These are phyloP conservation scores for Stramenopiles sp. DNA, from an alignment of 352 stramenopile genomes.

Conservation along the genomic window DNA sequence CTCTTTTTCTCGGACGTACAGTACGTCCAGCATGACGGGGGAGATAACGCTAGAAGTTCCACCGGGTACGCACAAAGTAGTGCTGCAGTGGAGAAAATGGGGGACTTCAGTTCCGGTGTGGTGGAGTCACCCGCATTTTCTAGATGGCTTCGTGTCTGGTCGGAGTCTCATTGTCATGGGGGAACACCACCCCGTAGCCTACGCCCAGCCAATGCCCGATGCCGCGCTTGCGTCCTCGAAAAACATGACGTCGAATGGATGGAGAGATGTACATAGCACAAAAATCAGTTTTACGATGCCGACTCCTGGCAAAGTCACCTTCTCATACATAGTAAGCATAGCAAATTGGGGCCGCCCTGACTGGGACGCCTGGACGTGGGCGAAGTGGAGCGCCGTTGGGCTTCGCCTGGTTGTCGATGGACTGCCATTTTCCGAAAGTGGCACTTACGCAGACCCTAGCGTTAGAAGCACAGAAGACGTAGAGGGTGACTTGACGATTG, in stretches of 20 bases:
- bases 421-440: constrained; percentile 22
- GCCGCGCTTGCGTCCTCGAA: constrained; percentile 20
- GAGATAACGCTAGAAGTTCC: too few relatives aligned
- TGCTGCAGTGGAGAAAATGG: too few relatives aligned
- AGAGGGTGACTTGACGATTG: constrained; percentile 20
- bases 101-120: constrained; percentile 22
- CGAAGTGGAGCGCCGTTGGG: constrained; percentile 26
- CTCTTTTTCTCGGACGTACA: too few relatives aligned
- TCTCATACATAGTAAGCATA: too few relatives aligned
- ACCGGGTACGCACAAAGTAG: too few relatives aligned
- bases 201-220: constrained; percentile 19
- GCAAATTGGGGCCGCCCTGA: constrained; percentile 21
- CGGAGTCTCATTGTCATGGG: constrained; percentile 24
- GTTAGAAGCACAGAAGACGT: constrained; percentile 19
- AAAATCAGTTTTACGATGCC: too few relatives aligned
- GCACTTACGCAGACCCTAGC: constrained; percentile 15
- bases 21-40: too few relatives aligned
- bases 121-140: constrained; percentile 23
- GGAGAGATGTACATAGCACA: too few relatives aligned
- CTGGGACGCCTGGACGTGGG: constrained; percentile 30
- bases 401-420: constrained; percentile 26
- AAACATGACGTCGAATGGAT: too few relatives aligned
- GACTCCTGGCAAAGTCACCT: too few relatives aligned
- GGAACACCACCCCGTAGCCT: constrained; percentile 14
- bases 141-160: constrained; percentile 28